Evolutionary conservation across 2,329 filamentous ascomycete genomes (phyloP), one percentile per base, ranked within the genome.

Genomic region (Helotiales sp.): DNA sequence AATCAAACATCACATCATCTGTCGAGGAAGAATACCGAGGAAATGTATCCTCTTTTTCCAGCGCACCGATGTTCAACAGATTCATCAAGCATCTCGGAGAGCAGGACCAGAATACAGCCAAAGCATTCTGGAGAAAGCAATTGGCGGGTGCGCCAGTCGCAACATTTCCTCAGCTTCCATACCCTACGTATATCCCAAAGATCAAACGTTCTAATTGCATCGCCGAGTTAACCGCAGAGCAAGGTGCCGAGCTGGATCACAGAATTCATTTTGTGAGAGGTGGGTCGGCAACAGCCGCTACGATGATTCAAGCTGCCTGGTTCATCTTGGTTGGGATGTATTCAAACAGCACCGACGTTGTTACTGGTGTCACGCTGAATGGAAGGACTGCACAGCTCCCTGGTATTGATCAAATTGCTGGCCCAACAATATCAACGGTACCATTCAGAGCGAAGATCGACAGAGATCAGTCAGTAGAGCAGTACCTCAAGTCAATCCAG

Each of bases 401-500:
- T 10, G 78, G 77, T 11, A 78, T 81, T 37, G 80, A 80, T 66
- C 69, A 77, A n/a, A 81, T 82, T 45, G 77, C 78, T 63, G 80
- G 80, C 1, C 80, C 80, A 11, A 80, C 80, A 72, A 79, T 82
- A 61, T 78, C 79, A 4, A 82, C 80, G 1, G 75, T 82, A 15
- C 80, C 80, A 8, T 72, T 82, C n/a, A 77, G 78, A 24, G 74
- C 82, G 2, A 69, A 67, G 3, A 63, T 80, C 20, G 74, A 74
- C 11, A 66, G 74, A 1, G 73, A 76, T 11, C 70, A 72, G 5
- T 73, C 75, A 3, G 75, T 81, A 8, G 68, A 71, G 0, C 75
- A 82, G 40, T 85, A 82, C 61, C 74, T 87, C 22, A 74, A 82
- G 26, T 72, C 73, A 2, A 76, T 86, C 1, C 83, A 86, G 24